Evolutionary conservation across 2,329 filamentous ascomycete genomes (phyloP).

Genomic region (Trichoderma harzianum): DNA sequence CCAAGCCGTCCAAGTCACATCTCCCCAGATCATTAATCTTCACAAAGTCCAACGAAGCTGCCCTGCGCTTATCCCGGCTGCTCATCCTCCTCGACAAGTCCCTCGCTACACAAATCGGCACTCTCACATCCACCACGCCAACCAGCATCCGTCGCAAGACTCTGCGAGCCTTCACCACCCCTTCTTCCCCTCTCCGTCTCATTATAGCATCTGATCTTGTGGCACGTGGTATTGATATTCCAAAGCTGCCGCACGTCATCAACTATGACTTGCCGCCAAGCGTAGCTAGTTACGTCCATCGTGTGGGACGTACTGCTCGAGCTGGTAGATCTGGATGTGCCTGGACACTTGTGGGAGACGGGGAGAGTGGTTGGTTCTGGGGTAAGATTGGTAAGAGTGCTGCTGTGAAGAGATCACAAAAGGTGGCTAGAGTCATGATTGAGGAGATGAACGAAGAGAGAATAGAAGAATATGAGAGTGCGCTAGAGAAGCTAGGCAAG

Average conservation of each 20-base stretch:
- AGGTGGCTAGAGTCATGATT: slow-evolving; percentile 48
- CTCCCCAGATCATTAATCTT: slow-evolving; percentile 68
- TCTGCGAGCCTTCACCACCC: slow-evolving; percentile 62
- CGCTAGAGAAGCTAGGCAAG: slow-evolving; percentile 59
- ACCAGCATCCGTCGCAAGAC: slow-evolving; percentile 66
- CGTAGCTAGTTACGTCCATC: slow-evolving; percentile 81
- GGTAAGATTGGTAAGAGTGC: slow-evolving; percentile 67
- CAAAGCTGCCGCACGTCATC: slow-evolving; percentile 75
- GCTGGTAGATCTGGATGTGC: slow-evolving; percentile 73
- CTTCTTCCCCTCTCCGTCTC: slow-evolving; percentile 65
- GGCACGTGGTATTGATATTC: slow-evolving; percentile 82
- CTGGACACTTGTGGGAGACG: slow-evolving; percentile 81
- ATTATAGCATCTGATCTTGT: slow-evolving; percentile 93
- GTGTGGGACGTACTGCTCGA: slow-evolving; percentile 85
- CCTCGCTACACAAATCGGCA: slow-evolving; percentile 57
- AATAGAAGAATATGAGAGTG: slow-evolving; percentile 49
- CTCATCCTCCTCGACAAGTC: slow-evolving; percentile 63
- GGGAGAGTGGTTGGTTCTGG: slow-evolving; percentile 90
- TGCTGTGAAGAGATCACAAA: slow-evolving; percentile 43
- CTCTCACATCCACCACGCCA: slow-evolving; percentile 74
- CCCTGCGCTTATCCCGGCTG: slow-evolving; percentile 80
- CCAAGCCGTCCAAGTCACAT: slow-evolving; percentile 17
- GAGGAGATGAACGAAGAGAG: slow-evolving; percentile 47
- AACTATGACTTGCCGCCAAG: slow-evolving; percentile 90
- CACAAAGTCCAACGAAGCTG: slow-evolving; percentile 84